These are phyloP conservation scores for Lachancea quebecensis DNA, from an alignment of 805 yeast species.

Conservation along the genomic window DNA sequence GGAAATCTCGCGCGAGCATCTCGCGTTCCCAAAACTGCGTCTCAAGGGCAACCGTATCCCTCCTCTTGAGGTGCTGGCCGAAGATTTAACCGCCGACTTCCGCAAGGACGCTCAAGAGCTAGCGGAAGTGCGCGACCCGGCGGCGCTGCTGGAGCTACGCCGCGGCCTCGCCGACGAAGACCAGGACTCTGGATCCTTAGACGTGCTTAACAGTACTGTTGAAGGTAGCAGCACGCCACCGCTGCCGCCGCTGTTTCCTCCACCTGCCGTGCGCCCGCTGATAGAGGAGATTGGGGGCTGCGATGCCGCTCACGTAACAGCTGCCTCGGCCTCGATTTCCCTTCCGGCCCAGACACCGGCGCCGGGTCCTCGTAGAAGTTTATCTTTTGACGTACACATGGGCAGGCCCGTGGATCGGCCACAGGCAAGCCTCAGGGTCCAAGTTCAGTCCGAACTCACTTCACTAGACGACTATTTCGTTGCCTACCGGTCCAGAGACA, in stretches of 20 bases:
- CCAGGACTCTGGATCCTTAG: not conserved
- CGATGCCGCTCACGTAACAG: not conserved
- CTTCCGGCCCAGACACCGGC: conserved; percentile 13
- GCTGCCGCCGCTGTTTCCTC: conserved; percentile 1
- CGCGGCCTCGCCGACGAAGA: conserved; percentile 13
- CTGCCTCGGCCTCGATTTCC: not conserved
- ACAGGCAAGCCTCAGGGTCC: conserved; percentile 33
- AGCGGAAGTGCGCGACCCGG: conserved; percentile 32
- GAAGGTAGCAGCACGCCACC: not conserved
- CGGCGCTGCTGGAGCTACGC: conserved; percentile 39
- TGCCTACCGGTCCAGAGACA: conserved; percentile 21
- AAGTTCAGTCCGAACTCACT: conserved; percentile 29
- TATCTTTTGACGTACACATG: conserved; percentile 24
- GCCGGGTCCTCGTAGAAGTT: too few species aligned
- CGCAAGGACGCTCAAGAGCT: conserved; percentile 31
- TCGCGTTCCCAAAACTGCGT: conserved; percentile 62
- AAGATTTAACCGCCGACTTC: conserved; percentile 37
- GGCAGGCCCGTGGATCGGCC: conserved; percentile 25
- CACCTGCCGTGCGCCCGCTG: conserved; percentile 31
- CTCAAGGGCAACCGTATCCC: conserved; percentile 55
- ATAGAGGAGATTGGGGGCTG: conserved; percentile 48
- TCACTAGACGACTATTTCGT: conserved; percentile 33
- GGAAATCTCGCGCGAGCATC: conserved; percentile 51
- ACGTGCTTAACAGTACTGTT: too few species aligned
- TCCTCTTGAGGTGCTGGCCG: conserved; percentile 37